Percentiles rank a stretch among this genome's conserved stretches.
These are phyloP conservation scores for Penicillium sp. DNA, from an alignment of 2,329 filamentous ascomycete species.

Conservation along the genomic window DNA sequence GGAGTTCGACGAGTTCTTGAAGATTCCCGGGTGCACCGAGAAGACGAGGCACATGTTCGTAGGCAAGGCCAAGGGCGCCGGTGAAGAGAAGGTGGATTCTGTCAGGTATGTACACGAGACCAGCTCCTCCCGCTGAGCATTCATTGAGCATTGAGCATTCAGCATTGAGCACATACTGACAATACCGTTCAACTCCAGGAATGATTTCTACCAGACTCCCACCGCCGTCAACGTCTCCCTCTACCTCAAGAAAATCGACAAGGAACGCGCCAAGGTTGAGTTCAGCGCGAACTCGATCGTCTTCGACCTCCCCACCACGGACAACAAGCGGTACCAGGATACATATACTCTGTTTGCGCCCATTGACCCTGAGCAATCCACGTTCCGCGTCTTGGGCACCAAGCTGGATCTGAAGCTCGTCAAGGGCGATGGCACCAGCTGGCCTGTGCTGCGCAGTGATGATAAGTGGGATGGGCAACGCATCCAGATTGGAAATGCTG, in stretches of 20 bases:
- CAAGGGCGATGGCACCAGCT: constrained; percentile 74
- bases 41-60: constrained; percentile 84
- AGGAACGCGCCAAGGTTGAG: constrained; percentile 70
- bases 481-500: constrained; percentile 83
- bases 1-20: constrained; percentile 98
- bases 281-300: constrained; percentile 66
- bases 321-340: constrained; percentile 78
- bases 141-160: too few relatives aligned
- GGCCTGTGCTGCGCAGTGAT: constrained; percentile 81
- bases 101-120: constrained; percentile 62
- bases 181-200: constrained; percentile 45
- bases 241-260: constrained; percentile 96
- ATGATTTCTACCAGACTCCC: constrained; percentile 94
- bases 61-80: constrained; percentile 64
- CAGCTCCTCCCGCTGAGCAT: too few relatives aligned
- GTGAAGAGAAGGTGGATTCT: constrained; percentile 75
- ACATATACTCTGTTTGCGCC: constrained; percentile 72
- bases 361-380: constrained; percentile 74
- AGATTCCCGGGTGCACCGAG: constrained; percentile 85
- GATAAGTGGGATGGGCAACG: constrained; percentile 76
- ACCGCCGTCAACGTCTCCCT: constrained; percentile 83
- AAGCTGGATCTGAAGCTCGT: constrained; percentile 80
- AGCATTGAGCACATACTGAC: too few relatives aligned
- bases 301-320: constrained; percentile 82
- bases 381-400: constrained; percentile 80